Evolutionary conservation across 139 green algal species (phyloP).

Genomic region (Chlorella sp.): DNA sequence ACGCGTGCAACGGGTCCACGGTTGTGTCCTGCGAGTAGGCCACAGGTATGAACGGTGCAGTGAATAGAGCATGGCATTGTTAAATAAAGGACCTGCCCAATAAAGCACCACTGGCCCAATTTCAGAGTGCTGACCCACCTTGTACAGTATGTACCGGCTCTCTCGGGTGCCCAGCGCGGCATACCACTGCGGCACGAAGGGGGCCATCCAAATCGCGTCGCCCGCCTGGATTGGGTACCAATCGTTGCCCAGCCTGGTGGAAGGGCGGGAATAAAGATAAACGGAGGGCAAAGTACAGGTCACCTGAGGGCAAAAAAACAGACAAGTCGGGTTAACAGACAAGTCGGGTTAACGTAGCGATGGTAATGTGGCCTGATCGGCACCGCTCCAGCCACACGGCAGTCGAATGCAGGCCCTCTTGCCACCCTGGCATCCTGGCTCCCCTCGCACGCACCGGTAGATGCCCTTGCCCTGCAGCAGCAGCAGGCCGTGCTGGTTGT

Average conservation of each 20-base stretch:
- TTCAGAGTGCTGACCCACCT: constrained; percentile 48
- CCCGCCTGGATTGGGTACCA: constrained; percentile 78
- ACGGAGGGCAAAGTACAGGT: background rate
- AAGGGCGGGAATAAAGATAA: background rate
- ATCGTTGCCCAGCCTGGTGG: constrained; percentile 70
- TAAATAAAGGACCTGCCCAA: background rate
- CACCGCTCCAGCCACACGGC: background rate
- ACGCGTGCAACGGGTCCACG: constrained; percentile 65
- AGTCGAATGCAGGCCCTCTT: background rate
- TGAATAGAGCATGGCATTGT: background rate
- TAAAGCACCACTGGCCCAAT: too few relatives aligned
- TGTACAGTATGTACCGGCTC: constrained; percentile 89
- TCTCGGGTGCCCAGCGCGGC: constrained; percentile 75
- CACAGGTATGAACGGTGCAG: background rate
- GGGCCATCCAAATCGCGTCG: constrained; percentile 73
- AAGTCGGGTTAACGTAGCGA: too few relatives aligned
- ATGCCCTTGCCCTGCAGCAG: constrained; percentile 93
- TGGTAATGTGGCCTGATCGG: background rate
- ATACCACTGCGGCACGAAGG: constrained; percentile 93
- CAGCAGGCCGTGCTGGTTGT: constrained; percentile 97
- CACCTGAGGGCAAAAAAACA: background rate
- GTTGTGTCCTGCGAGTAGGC: constrained; percentile 63
- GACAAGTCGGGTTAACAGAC: too few relatives aligned
- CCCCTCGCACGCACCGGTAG: constrained; percentile 60
- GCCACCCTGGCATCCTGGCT: background rate